Base-by-base conservation (phyloP, 2,329 filamentous ascomycete species). In the Monosporascus sp. region DNA sequence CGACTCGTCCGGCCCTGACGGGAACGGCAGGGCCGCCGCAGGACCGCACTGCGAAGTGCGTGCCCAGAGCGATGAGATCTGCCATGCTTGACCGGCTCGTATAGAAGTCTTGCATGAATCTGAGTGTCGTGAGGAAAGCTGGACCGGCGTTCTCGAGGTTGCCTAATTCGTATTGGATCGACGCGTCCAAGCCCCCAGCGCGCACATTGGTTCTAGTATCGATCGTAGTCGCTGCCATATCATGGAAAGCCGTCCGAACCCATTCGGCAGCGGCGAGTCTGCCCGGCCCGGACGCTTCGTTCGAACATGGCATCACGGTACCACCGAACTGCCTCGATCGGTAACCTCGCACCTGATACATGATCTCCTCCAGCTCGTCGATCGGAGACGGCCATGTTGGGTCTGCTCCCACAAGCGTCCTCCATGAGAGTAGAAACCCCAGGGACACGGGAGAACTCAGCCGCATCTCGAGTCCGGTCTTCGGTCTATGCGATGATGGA, bases 291-390 rank as follows among this genome's bases (percentile, higher is more conserved):
- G 76, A 74, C 20, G 76, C 74, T 53, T 80, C 74, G 56, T 73
- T 79, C 44, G 72, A 72, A 68, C 82, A 86, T 6, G 82, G 82
- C 37, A 74, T 80, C 52, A 86, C 77, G 16, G 75, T 75, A 50
- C 77, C 75, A 46, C 80, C 76, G 63, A 86, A 84, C 41, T 78
- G 74, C 56, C 81, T 74, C 35, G 76, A 73, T 46, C 74, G 72
- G 61, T 82, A 80, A 3, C 80, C 81, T 37, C 73, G 70, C 50
- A 79, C 77, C 60, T 85, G 78, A 62, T 78, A 83, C 73, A 86
- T 80, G 58, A 85, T 78, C 65, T 85, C 82, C 66, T 86, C 83
- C 54, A 86, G 69, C 64, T 86, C 82, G 60, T 86, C 83, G 19
- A 75, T 75, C 14, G 73, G 62, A 2, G 80, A 77, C 2, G 83